Percentiles rank a stretch among this genome's conserved stretches.
phyloP scores from a whole-genome alignment of 2,329 filamentous ascomycete genomes.

The Curvularia eragrostidis region DNA sequence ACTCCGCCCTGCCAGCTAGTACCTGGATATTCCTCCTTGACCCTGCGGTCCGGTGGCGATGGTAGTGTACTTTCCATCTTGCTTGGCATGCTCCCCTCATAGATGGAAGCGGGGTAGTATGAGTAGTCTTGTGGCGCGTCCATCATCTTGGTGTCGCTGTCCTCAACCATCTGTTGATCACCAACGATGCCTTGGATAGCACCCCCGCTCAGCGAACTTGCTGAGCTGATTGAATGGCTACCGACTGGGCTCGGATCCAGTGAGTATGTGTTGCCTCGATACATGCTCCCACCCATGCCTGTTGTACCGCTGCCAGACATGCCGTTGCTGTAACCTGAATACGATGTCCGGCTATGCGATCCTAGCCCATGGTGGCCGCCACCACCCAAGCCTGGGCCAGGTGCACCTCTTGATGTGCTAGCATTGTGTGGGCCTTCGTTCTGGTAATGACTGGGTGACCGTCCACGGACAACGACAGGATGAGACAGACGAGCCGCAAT shows the following conservation, averaged over 20 bases:
- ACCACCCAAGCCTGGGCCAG: constrained; percentile 41
- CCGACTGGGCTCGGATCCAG: constrained; percentile 49
- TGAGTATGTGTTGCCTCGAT: constrained; percentile 47
- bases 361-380: constrained; percentile 66
- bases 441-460: constrained; percentile 54
- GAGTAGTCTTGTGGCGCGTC: constrained; percentile 54
- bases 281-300: constrained; percentile 43
- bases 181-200: constrained; percentile 52
- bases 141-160: constrained; percentile 50
- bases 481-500: constrained; percentile 45
- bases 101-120: constrained; percentile 56
- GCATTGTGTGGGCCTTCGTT: constrained; percentile 55
- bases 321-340: constrained; percentile 42
- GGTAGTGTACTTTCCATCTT: constrained; percentile 42
- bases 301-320: constrained; percentile 40
- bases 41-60: constrained; percentile 45
- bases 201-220: constrained; percentile 51
- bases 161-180: constrained; percentile 51
- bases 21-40: constrained; percentile 53
- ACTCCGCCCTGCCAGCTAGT: constrained; percentile 49
- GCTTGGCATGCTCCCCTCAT: constrained; percentile 47
- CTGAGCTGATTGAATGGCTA: constrained; percentile 55
- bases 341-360: constrained; percentile 64
- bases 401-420: constrained; percentile 42
- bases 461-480: constrained; percentile 51